phyloP scores from a whole-genome alignment of 805 yeast species.

The Metschnikowia vanudenii region DNA sequence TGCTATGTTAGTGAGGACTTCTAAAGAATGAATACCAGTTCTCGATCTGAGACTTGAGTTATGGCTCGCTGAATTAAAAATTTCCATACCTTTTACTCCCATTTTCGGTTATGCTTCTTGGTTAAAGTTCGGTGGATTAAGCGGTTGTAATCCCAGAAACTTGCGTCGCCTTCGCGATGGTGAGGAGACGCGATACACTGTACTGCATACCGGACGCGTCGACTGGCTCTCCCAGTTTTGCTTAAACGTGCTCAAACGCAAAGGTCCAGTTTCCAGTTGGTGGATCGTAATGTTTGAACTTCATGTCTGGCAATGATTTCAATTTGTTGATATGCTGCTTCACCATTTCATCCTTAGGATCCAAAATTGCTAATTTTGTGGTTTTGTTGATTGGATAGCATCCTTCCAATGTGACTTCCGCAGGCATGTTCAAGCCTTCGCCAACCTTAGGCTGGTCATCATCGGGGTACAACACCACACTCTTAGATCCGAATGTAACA shows the following conservation, averaged over 20 bases:
- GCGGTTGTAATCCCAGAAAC: neutral
- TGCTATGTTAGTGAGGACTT: conserved; percentile 4
- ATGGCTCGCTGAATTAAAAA: neutral
- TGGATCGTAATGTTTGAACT: conserved; percentile 76
- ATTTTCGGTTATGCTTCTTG: conserved; percentile 3
- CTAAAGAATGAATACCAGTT: neutral
- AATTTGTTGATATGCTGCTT: conserved; percentile 67
- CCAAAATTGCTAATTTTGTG: conserved; percentile 70
- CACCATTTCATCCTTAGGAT: conserved; percentile 71
- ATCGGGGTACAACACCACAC: conserved; percentile 73
- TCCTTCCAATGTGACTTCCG: conserved; percentile 68
- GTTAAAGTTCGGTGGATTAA: neutral
- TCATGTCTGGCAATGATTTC: conserved; percentile 55
- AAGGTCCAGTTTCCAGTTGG: conserved; percentile 72
- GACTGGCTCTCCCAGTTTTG: neutral
- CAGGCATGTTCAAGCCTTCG: conserved; percentile 79
- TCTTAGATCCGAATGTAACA: conserved; percentile 57
- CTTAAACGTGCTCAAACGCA: conserved; percentile 36
- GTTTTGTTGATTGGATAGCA: conserved; percentile 79
- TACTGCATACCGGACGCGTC: neutral
- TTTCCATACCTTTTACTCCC: conserved; percentile 22
- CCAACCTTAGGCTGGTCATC: conserved; percentile 53
- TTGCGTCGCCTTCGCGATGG: neutral
- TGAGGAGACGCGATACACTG: neutral
- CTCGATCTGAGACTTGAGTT: neutral